A percentile compares a stretch with the other conserved stretches of the same genome.
Evolutionary conservation across 805 yeast genomes (phyloP).

Genomic region (Sugiyamaella americana): DNA sequence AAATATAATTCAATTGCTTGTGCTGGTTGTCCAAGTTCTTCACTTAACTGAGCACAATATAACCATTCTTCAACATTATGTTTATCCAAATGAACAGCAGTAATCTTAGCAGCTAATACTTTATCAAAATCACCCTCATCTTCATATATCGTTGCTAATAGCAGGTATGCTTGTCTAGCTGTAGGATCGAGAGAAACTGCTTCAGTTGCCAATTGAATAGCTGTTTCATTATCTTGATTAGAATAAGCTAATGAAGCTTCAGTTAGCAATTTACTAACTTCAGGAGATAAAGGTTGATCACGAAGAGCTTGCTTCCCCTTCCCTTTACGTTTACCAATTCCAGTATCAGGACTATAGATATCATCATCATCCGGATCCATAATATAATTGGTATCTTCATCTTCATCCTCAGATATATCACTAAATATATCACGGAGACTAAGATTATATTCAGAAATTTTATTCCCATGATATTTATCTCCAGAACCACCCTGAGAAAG

Average conservation of each 20-base stretch:
- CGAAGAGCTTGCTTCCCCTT: background rate
- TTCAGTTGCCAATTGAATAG: conserved; percentile 28
- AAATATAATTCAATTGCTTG: conserved; percentile 57
- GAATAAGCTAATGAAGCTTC: conserved; percentile 80
- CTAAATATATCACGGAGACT: background rate
- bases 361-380: too few species aligned
- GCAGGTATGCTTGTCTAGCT: conserved; percentile 28
- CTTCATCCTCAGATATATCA: background rate
- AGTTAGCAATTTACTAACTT: conserved; percentile 58
- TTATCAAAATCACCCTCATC: conserved; percentile 33
- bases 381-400: background rate
- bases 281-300: conserved; percentile 49
- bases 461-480: too few species aligned
- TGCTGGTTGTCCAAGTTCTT: conserved; percentile 55
- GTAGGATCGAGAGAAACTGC: conserved; percentile 28
- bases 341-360: too few species aligned
- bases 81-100: conserved; percentile 70
- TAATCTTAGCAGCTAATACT: conserved; percentile 31
- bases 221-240: conserved; percentile 36
- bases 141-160: conserved; percentile 43
- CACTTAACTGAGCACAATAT: conserved; percentile 79
- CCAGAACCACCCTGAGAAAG: too few species aligned
- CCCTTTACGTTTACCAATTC: conserved; percentile 5
- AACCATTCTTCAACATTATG: conserved; percentile 78
- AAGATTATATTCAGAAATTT: too few species aligned